Evolutionary conservation across 148 eudicot species (phyloP), one percentile per base, ranked within the genome.

Genomic region (Chenopodium berlandieri): DNA sequence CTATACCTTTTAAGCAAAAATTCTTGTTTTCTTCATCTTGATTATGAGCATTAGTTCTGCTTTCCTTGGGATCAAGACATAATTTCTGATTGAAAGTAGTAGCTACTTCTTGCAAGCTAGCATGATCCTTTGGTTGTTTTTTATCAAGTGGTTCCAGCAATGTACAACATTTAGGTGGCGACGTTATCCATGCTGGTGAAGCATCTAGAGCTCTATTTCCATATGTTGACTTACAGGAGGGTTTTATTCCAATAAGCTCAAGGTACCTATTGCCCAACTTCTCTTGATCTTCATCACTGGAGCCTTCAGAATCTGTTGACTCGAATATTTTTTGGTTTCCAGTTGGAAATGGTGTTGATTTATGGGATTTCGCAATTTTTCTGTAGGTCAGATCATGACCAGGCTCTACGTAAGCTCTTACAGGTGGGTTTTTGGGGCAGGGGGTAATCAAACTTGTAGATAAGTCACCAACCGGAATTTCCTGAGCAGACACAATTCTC

Each of bases 141-240:
- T 89, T 89, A 67, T 91, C 89, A 23, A 89, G 83, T 23, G 91
- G 99, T 72, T 96, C 98, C 92, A 96, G 83, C 75, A 96, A 52
- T 74, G 86, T 85, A 80, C 99, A 96, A 22, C 94, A 89, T 86
- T 91, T 94, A 54, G 98, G 98, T 71, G 99, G 99, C n/a, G 99
- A 94, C 82, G 86, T 83, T 1, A 83, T 80, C 98, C 97, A 96
- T 20, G 89, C 86, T 1, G 98, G 99, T 65, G 92, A 92, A 85
- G 86, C 91, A 77, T 96, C 94, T 22, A 86, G 62, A 4, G 48
- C 87, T 74, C 79, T 91, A 75, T 65, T 82, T 78, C 76, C 88
- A 69, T 82, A 86, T 75, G 84, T 82, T 71, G 82, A 11, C 81
- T 82, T 75, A 63, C 73, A 87, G 25, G 82, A 77, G 4, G 86